phyloP scores from a whole-genome alignment of 257 asterid genomes.

The Prunella vulgaris region DNA sequence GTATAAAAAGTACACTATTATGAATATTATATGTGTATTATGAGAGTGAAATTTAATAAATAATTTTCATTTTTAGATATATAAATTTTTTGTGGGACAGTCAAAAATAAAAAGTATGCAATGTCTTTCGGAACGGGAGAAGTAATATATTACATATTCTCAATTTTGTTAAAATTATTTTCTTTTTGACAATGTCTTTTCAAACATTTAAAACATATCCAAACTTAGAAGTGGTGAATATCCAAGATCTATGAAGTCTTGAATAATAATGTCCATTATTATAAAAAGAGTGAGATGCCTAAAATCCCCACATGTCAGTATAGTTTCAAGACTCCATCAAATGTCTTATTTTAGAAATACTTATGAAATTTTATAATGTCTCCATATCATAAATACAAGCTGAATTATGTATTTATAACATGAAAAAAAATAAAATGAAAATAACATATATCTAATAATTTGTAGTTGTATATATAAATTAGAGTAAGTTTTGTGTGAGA shows the following conservation, averaged over 20 bases:
- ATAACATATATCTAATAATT: not conserved
- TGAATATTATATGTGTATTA: no score
- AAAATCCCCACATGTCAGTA: not conserved
- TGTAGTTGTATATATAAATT: no score
- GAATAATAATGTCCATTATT: not conserved
- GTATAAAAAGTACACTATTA: no score
- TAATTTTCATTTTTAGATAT: no score
- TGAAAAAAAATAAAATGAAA: not conserved
- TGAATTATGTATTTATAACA: not conserved
- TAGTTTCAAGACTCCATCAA: not conserved
- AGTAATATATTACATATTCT: not conserved
- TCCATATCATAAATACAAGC: not conserved
- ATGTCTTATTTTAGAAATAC: not conserved
- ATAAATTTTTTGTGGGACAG: no score
- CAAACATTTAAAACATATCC: not conserved
- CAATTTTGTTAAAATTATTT: no score
- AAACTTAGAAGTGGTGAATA: no score
- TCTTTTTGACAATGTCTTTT: not conserved
- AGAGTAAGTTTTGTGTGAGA: no score
- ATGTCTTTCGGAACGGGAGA: no score
- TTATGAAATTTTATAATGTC: not conserved
- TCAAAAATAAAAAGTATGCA: no score
- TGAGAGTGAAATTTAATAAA: no score
- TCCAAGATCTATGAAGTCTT: not conserved
- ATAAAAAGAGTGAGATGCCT: not conserved